Percentiles rank a stretch among this genome's conserved stretches.
Conservation (phyloP, 2,329 filamentous ascomycete genomes). For the Paraphoma chrysanthemicola region DNA sequence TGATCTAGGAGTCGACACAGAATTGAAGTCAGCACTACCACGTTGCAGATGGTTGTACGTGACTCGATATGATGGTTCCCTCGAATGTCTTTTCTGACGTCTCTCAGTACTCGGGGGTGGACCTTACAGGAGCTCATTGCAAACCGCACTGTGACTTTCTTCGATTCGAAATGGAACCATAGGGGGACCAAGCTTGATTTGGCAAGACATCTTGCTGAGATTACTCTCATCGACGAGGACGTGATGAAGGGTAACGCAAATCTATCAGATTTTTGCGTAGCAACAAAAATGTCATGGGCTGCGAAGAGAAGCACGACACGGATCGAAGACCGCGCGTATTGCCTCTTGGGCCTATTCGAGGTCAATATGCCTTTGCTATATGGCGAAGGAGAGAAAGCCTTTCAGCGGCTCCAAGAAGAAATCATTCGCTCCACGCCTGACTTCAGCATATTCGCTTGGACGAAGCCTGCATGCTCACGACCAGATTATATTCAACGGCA, state of each 20-base stretch:
- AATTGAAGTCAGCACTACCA: neutral
- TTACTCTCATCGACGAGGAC: slow-evolving; percentile 1
- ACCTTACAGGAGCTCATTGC: slow-evolving; percentile 1
- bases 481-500: too few relatives aligned
- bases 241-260: neutral
- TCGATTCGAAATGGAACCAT: slow-evolving; percentile 5
- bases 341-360: slow-evolving; percentile 33
- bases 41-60: too few relatives aligned
- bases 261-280: slow-evolving; percentile 4
- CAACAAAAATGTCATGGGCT: slow-evolving; percentile 19
- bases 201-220: slow-evolving; percentile 2
- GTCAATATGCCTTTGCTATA: slow-evolving; percentile 36
- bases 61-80: slow-evolving; percentile 1
- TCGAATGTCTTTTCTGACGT: too few relatives aligned
- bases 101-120: neutral
- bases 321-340: slow-evolving; percentile 38
- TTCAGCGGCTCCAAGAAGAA: slow-evolving; percentile 22
- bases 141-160: slow-evolving; percentile 10
- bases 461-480: too few relatives aligned
- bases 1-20: neutral
- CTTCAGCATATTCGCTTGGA: too few relatives aligned
- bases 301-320: slow-evolving; percentile 9
- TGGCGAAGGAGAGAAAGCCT: slow-evolving; percentile 32
- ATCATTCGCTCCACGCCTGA: slow-evolving; percentile 3
- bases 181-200: neutral